Base-by-base conservation (phyloP, 2,329 filamentous ascomycete genomes). In the Penicillium sp. region DNA sequence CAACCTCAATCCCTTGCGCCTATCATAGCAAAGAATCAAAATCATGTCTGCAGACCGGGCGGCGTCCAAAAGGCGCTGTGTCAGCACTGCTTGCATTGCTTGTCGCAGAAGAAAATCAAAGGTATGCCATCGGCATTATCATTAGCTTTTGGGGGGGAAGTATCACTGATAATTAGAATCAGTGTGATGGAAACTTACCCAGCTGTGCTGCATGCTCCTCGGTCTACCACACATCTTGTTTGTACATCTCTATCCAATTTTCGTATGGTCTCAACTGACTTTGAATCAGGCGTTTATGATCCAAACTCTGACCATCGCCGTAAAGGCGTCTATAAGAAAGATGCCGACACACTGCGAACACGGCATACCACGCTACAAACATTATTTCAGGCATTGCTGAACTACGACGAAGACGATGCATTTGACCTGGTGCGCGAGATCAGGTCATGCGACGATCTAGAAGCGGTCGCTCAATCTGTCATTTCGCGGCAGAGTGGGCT, bases 301-400 rank as follows among this genome's bases (percentile, higher is more conserved):
- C 93, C 93, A 3, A 96, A 93, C 71, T 96, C 93, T 57, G 95
- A 99, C 74, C 93, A 97, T 74, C 89, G 95, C 50, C 88, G 95
- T 50, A 98, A 98, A 74, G 95, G 95, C 59, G 95, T 98, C 49
- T 98, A 98, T 75, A 93, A 93, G 70, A 92, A 96, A 76, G 95
- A 96, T 74, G 86, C 90, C 25, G 93, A 96, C 74, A 91, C 86
- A 70, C 83, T 93, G 73, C 96, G 96, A 77, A 93, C 92, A 23
- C 87, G 87, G 61, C 92, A 88, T 69, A 91, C 91, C 35, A 98
- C 93, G 1, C 80, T 98, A 54, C 91, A 97, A 72, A 92, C 92
- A n/a, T 81, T 98, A 37, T 87, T 98, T 61, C 91, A 97, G 69
- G 92, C 93, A 48, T 92, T 99, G 50, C 81, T 98, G 50, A 97